These are phyloP conservation scores for Pyrenophora tritici-repentis DNA, from an alignment of 2,329 filamentous ascomycete species.

Conservation along the genomic window DNA sequence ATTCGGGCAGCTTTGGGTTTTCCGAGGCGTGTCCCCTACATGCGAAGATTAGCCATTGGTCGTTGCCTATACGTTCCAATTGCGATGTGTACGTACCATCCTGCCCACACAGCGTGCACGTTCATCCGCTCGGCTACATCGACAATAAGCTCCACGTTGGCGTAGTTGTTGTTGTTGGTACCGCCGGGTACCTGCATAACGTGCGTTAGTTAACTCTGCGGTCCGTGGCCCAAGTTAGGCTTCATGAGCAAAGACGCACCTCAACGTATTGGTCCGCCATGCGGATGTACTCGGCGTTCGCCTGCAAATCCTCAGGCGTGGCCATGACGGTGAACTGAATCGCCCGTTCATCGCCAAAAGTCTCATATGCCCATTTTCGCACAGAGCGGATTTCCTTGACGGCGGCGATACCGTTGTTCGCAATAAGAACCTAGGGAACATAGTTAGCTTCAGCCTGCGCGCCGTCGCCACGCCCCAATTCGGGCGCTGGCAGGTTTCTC, in stretches of 20 bases:
- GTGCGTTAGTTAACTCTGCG: slow-evolving; percentile 22
- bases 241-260: slow-evolving; percentile 47
- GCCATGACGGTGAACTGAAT: slow-evolving; percentile 99
- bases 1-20: slow-evolving; percentile 96
- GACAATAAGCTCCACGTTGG: slow-evolving; percentile 98
- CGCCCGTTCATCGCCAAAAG: slow-evolving; percentile 95
- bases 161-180: slow-evolving; percentile 99
- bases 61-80: background rate
- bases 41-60: slow-evolving; percentile 21
- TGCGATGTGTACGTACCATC: slow-evolving; percentile 70
- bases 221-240: background rate
- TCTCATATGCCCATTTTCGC: slow-evolving; percentile 99
- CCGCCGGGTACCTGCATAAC: slow-evolving; percentile 79
- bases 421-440: slow-evolving; percentile 80
- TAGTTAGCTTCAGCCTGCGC: slow-evolving; percentile 26
- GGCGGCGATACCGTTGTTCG: slow-evolving; percentile 99
- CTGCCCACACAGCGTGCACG: slow-evolving; percentile 98
- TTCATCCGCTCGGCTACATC: slow-evolving; percentile 98
- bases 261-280: slow-evolving; percentile 99
- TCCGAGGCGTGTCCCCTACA: slow-evolving; percentile 85
- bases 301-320: slow-evolving; percentile 93
- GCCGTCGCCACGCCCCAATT: background rate
- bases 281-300: slow-evolving; percentile 98
- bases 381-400: slow-evolving; percentile 99
- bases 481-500: slow-evolving; percentile 41